These are phyloP conservation scores for Neostapfia colusana DNA, from an alignment of 176 grass and related monocot genomes.

Conservation along the genomic window DNA sequence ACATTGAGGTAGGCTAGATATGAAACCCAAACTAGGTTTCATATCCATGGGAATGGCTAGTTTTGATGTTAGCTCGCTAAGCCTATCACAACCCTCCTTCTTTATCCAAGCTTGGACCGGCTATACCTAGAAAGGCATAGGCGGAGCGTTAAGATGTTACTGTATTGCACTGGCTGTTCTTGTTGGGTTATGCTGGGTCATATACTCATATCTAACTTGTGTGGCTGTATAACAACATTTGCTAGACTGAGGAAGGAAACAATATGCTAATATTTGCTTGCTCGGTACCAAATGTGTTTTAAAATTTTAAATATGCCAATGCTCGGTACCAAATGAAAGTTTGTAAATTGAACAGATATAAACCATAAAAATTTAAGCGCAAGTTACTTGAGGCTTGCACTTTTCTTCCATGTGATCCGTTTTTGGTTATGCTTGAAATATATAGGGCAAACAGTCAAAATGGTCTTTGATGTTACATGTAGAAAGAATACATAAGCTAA, in stretches of 20 bases:
- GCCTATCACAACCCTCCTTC: no score
- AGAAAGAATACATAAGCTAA: conserved; percentile 4
- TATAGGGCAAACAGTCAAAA: not conserved
- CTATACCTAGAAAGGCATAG: no score
- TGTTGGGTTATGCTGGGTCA: not conserved
- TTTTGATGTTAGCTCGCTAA: no score
- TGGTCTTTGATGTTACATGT: not conserved
- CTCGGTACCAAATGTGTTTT: not conserved
- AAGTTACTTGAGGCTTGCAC: conserved; percentile 22
- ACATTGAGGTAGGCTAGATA: not conserved
- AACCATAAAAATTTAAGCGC: not conserved
- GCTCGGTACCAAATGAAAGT: conserved; percentile 17
- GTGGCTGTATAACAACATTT: conserved; percentile 2
- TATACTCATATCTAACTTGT: not conserved
- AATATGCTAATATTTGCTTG: conserved; percentile 7
- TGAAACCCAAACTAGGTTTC: no score
- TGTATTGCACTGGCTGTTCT: not conserved
- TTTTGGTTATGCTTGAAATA: conserved; percentile 22
- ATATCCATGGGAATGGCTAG: no score
- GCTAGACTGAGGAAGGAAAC: not conserved
- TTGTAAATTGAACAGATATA: not conserved
- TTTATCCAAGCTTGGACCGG: no score
- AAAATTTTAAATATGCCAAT: not conserved
- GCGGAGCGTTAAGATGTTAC: conserved; percentile 18
- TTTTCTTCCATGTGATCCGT: not conserved